Evolutionary conservation across 306 rosid genomes (phyloP).

Genomic region (Luffa aegyptiaca): DNA sequence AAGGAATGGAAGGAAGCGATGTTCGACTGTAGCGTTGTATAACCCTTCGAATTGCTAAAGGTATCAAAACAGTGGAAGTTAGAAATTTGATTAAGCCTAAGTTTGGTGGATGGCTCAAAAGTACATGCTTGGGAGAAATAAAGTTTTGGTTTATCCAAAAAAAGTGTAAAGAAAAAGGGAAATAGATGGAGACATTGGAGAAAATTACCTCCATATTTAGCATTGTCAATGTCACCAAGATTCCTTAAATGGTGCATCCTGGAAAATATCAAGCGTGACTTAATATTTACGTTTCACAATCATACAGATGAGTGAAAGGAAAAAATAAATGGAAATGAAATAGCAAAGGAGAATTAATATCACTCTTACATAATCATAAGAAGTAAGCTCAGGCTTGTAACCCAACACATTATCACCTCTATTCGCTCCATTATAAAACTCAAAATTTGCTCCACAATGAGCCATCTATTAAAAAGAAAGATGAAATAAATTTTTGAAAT

Average conservation of each 20-base stretch:
- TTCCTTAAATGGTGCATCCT: conserved; percentile 93
- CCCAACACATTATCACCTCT: conserved; percentile 50
- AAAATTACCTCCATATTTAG: conserved; percentile 55
- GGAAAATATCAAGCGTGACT: conserved; percentile 15
- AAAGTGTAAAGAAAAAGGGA: too few species aligned
- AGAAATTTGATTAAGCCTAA: not conserved
- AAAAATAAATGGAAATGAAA: too few species aligned
- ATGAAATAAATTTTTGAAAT: conserved; percentile 14
- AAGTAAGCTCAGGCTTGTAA: too few species aligned
- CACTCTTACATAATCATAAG: too few species aligned
- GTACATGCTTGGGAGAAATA: not conserved
- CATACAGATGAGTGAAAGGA: too few species aligned
- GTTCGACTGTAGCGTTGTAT: conserved; percentile 36
- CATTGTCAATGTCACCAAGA: conserved; percentile 70
- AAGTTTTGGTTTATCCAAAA: not conserved
- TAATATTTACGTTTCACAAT: not conserved
- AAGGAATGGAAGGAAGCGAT: conserved; percentile 56
- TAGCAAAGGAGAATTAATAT: too few species aligned
- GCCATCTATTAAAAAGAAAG: conserved; percentile 51
- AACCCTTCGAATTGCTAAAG: conserved; percentile 70
- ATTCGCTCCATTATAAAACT: conserved; percentile 84
- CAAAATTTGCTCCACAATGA: conserved; percentile 90
- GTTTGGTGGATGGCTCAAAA: not conserved
- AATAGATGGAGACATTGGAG: not conserved
- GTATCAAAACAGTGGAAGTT: conserved; percentile 14